A percentile compares a stretch with the other conserved stretches of the same genome.
phyloP scores from a whole-genome alignment of 768 basidiomycete species.

The Boletus vinaceobasis region DNA sequence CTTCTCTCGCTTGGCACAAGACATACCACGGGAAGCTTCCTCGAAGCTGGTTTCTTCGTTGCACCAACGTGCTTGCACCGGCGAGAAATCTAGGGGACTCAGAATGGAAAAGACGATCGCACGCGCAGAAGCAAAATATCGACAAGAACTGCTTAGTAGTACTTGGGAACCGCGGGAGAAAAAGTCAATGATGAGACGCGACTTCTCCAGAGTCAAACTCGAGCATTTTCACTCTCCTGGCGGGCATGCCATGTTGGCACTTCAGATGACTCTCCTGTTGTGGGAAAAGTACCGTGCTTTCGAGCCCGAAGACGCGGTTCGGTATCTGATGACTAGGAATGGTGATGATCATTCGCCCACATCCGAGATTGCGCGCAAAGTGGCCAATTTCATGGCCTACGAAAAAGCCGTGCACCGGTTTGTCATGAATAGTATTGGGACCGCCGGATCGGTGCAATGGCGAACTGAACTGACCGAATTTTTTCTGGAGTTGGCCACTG shows the following conservation, averaged over 20 bases:
- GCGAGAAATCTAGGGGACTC: constrained; percentile 24
- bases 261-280: constrained; percentile 41
- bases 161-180: constrained; percentile 27
- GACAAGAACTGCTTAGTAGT: constrained; percentile 16
- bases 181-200: constrained; percentile 27
- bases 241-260: constrained; percentile 43
- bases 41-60: constrained; percentile 30
- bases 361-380: constrained; percentile 29
- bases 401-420: constrained; percentile 39
- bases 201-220: constrained; percentile 29
- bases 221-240: constrained; percentile 33
- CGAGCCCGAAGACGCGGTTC: constrained; percentile 43
- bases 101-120: constrained; percentile 25
- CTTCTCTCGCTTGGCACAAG: constrained; percentile 29
- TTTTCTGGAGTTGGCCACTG: constrained; percentile 45
- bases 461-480: constrained; percentile 35
- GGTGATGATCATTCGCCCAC: constrained; percentile 25
- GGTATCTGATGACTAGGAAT: constrained; percentile 34
- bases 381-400: constrained; percentile 33
- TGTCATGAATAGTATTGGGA: constrained; percentile 38
- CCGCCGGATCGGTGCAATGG: constrained; percentile 17
- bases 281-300: constrained; percentile 39
- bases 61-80: constrained; percentile 22
- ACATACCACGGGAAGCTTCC: constrained; percentile 30
- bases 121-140: constrained; percentile 18